Evolutionary conservation across 805 yeast genomes (phyloP), one percentile per base, ranked within the genome.

Genomic region (Yamadazyma sp.): DNA sequence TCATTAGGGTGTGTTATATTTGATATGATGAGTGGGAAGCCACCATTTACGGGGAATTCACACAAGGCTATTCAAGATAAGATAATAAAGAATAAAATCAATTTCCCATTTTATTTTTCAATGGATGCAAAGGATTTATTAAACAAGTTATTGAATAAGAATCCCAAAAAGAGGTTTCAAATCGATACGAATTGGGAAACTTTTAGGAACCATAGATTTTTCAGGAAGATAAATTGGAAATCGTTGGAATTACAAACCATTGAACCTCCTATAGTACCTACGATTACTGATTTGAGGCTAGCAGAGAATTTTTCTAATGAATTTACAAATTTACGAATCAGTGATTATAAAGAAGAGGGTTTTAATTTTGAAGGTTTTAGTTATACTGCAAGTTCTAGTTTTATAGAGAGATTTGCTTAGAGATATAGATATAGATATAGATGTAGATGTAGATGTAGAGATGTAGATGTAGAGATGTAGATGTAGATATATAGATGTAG

Each of bases 231-330:
- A 15, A 48, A 62, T 43, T 68, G 73, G 73, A 36, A 47, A 5
- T 53, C 52, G 6, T 50, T 67, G 34, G 66, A 62, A 39, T 35
- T 47, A 27, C 52, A 54, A 35, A 23, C 35, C 6, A 27, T 59
- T 12, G 13, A 24, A 18, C 73, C 73, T 7, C 73, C 73, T 1
- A 64, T 68, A 20, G 42, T 63, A 19, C 73, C 73, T 2, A 52
- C 65, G 3, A 66, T 68, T 13, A 63, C 71, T 5, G 69, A 68
- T 37, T 71, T 72, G 0, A 55, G 61, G 2, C 51, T 68, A 43
- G 73, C 73, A 3, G 73, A 68, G 43, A 68, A 68, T 45, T 68
- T 68, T 38, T 64, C 67, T 23, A 46, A 49, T 23, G 71, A 68
- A 42, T 68, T 66, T 41, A 68, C 73, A 2, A 50, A 46, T 6